Evolutionary conservation across 768 basidiomycete genomes (phyloP), one percentile per base, ranked within the genome.

Genomic region (Mycena vulgaris): DNA sequence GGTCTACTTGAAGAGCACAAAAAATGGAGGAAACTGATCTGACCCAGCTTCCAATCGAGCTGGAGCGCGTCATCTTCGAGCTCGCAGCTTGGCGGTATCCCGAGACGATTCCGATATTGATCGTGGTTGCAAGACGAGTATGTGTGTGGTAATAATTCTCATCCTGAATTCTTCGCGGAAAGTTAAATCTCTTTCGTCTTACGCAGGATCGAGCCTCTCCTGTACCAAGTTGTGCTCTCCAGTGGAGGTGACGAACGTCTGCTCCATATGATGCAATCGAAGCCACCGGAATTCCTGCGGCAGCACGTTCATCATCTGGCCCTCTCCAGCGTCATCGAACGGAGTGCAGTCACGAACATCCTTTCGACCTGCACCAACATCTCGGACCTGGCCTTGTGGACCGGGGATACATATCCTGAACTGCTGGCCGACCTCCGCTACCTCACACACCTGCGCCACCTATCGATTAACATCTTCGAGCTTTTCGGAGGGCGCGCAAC

Each of bases 341-440:
- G 58, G 10, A 30, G 25, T 16, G 49, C 62, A 2, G 37, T 66
- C 11, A 21, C 49, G 21, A 40, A 27, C 10, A 28, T 70, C 28
- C 64, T 70, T 17, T 61, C 69, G 21, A 66, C 30, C 8, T 70
- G 69, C 64, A 65, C 69, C 8, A 56, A 65, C 27, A 21, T 70
- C 23, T 16, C 7, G 1, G 59, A 70, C 30, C 59, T 70, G 3
- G 51, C 63, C 6, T 0, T 65, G 13, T 70, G 69, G 69, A 70
- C 69, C 0, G 69, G 69, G 19, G 49, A 52, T 31, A 70, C 63
- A 25, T 61, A 65, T 30, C 58, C 63, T 1, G 64, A 25, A 40
- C 30, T 69, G 3, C 63, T 70, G 8, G 5, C 40, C 23, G 51
- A 61, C 28, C 16, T 70, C 33, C 51, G 53, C 10, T 19, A 70